phyloP scores from a whole-genome alignment of 1,139 yeast species.

The Debaryomyces udenii region DNA sequence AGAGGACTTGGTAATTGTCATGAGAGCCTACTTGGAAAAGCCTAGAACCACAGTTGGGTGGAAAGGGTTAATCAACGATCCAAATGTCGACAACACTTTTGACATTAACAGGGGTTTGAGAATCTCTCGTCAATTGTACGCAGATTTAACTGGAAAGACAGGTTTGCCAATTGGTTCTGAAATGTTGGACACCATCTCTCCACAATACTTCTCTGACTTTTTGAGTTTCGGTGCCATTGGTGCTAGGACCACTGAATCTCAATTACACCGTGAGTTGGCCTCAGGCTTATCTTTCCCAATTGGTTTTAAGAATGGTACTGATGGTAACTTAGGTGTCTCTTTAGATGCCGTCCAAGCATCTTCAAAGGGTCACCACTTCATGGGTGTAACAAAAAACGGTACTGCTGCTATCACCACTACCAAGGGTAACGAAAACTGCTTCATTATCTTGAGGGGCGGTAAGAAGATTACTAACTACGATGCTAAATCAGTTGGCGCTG shows the following conservation, averaged over 20 bases:
- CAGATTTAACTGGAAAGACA: conserved; percentile 74
- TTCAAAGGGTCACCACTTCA: conserved; percentile 88
- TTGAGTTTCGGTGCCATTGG: conserved; percentile 97
- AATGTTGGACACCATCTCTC: conserved; percentile 97
- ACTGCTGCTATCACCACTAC: conserved; percentile 95
- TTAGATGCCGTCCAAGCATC: conserved; percentile 94
- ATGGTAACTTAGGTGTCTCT: conserved; percentile 91
- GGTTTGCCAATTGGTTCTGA: conserved; percentile 90
- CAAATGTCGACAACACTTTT: conserved; percentile 89
- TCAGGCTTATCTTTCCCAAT: conserved; percentile 97
- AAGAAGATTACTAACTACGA: conserved; percentile 92
- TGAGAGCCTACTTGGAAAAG: conserved; percentile 97
- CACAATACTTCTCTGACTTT: conserved; percentile 93
- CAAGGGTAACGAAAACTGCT: conserved; percentile 87
- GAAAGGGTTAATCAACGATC: conserved; percentile 98
- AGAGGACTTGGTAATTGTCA: conserved; percentile 78
- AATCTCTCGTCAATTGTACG: conserved; percentile 82
- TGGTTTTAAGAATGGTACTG: conserved; percentile 98
- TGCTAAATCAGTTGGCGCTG: conserved; percentile 71
- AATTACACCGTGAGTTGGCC: conserved; percentile 94
- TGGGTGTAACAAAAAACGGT: conserved; percentile 97
- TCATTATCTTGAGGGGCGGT: conserved; percentile 94
- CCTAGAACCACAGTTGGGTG: conserved; percentile 99
- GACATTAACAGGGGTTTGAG: conserved; percentile 94
- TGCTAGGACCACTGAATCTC: conserved; percentile 98